Conservation (phyloP, 208 protist genomes). For the Wallacemonas sp. region DNA sequence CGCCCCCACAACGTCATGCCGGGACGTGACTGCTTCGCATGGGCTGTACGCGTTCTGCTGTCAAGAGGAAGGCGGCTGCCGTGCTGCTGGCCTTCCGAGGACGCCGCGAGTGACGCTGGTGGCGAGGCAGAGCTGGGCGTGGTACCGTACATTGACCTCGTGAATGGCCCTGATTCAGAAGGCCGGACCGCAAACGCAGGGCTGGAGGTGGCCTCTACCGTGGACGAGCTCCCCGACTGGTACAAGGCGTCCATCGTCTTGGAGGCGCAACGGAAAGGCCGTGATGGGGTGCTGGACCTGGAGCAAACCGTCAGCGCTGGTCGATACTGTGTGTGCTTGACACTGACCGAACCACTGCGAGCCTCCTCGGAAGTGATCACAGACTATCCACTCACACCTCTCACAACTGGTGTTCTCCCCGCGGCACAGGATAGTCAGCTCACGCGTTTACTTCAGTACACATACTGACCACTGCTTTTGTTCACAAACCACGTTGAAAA, state of each 20-base stretch:
- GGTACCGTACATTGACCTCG: slow-evolving; percentile 76
- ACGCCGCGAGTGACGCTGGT: not conserved
- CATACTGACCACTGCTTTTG: slow-evolving; percentile 40
- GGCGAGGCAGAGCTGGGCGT: slow-evolving; percentile 62
- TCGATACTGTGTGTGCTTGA: slow-evolving; percentile 71
- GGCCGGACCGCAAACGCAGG: slow-evolving; percentile 51
- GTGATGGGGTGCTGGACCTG: slow-evolving; percentile 28
- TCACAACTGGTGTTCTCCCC: slow-evolving; percentile 48
- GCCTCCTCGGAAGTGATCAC: slow-evolving; percentile 81
- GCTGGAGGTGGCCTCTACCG: slow-evolving; percentile 61
- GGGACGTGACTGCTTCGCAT: slow-evolving; percentile 38
- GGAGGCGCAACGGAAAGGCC: slow-evolving; percentile 28
- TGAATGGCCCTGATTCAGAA: slow-evolving; percentile 59
- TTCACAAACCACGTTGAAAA: too few relatives aligned
- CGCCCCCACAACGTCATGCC: slow-evolving; percentile 47
- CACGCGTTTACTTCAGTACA: slow-evolving; percentile 69
- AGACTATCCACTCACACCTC: slow-evolving; percentile 42
- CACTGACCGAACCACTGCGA: slow-evolving; percentile 41
- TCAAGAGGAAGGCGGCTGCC: slow-evolving; percentile 60
- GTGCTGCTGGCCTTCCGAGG: slow-evolving; percentile 39
- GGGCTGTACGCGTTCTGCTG: slow-evolving; percentile 68
- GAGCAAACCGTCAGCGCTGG: slow-evolving; percentile 33
- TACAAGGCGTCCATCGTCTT: slow-evolving; percentile 45
- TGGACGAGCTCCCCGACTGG: slow-evolving; percentile 73
- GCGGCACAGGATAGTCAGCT: slow-evolving; percentile 40